A percentile compares a stretch with the other conserved stretches of the same genome.
These are phyloP conservation scores for Ogataea polymorpha DNA, from an alignment of 805 yeast genomes.

Conservation along the genomic window DNA sequence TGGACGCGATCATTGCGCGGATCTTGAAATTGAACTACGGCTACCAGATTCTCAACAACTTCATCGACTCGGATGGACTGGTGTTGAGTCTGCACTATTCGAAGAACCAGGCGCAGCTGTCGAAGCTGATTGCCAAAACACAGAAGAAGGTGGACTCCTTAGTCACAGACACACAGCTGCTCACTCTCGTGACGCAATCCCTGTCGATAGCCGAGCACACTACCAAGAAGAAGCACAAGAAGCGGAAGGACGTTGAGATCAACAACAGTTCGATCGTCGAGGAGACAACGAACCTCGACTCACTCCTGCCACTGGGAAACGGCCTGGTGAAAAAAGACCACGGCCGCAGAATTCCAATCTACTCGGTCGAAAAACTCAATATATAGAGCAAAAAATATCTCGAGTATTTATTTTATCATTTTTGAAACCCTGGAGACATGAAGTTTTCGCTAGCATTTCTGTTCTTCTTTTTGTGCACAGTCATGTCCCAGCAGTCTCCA, in stretches of 20 bases:
- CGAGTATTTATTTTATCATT: background rate
- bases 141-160: slow-evolving; percentile 34
- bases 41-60: slow-evolving; percentile 57
- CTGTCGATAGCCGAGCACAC: slow-evolving; percentile 26
- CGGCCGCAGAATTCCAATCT: slow-evolving; percentile 48
- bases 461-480: slow-evolving; percentile 18
- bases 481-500: slow-evolving; percentile 38
- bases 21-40: slow-evolving; percentile 48
- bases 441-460: slow-evolving; percentile 22
- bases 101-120: slow-evolving; percentile 43
- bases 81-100: slow-evolving; percentile 57
- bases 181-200: slow-evolving; percentile 47
- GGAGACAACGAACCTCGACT: slow-evolving; percentile 24
- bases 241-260: slow-evolving; percentile 31
- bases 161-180: slow-evolving; percentile 40
- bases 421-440: slow-evolving; percentile 17
- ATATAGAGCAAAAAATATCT: slow-evolving; percentile 22
- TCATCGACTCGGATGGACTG: slow-evolving; percentile 72
- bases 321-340: slow-evolving; percentile 30
- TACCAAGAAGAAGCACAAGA: slow-evolving; percentile 18
- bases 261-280: slow-evolving; percentile 27
- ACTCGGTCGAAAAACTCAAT: slow-evolving; percentile 49
- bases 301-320: slow-evolving; percentile 24
- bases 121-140: slow-evolving; percentile 46
- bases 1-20: slow-evolving; percentile 44